phyloP scores from a whole-genome alignment of 352 stramenopile species.

The Peronosclerospora sorghi region DNA sequence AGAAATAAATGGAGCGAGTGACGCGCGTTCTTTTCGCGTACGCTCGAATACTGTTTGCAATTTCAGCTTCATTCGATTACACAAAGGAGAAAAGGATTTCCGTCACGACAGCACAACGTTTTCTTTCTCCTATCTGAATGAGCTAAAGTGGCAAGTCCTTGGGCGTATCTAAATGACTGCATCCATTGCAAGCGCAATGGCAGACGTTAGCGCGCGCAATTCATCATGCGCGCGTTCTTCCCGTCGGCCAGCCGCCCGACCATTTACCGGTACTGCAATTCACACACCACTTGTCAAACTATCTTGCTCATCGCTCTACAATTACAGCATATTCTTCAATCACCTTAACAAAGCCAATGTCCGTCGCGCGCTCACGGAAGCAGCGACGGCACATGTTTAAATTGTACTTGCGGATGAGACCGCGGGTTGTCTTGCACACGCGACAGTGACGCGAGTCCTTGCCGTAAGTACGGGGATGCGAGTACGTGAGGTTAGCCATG shows the following conservation, averaged over 20 bases:
- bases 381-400: constrained; percentile 94
- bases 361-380: constrained; percentile 89
- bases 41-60: constrained; percentile 18
- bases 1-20: no score
- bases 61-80: constrained; percentile 58
- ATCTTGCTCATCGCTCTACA: background rate
- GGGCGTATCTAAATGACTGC: constrained; percentile 43
- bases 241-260: constrained; percentile 32
- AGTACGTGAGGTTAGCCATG: constrained; percentile 86
- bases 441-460: constrained; percentile 87
- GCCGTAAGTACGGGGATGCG: constrained; percentile 80
- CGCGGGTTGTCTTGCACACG: constrained; percentile 85
- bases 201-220: constrained; percentile 22
- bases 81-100: constrained; percentile 1
- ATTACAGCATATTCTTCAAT: background rate
- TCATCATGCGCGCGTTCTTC: constrained; percentile 14
- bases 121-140: constrained; percentile 11
- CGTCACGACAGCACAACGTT: constrained; percentile 6
- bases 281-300: constrained; percentile 4
- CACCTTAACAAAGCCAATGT: constrained; percentile 95
- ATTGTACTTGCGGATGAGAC: constrained; percentile 94
- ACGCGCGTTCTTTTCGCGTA: no score
- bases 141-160: constrained; percentile 38
- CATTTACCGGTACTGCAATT: constrained; percentile 58
- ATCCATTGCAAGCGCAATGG: constrained; percentile 29